Evolutionary conservation across 441 rosid species (phyloP), one percentile per base, ranked within the genome.

Genomic region (Erodium moschatum): DNA sequence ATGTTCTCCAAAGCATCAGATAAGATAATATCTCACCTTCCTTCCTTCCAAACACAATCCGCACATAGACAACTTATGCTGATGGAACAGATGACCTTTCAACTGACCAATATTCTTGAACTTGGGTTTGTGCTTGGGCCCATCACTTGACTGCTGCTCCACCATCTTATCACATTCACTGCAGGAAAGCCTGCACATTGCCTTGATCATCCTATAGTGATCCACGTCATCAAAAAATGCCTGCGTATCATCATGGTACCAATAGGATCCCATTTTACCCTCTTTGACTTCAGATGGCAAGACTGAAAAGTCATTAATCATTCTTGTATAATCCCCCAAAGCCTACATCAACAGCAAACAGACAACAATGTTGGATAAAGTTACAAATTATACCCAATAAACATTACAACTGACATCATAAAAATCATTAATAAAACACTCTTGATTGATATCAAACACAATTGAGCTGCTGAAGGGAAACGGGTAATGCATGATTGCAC

Each of bases 161-260:
- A 89, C 96, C 72, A 76, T 38, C 52, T 82, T 85, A 74, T 94
- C 98, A 73, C 97, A 94, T 12, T 77, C 86, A 73, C 85, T 85
- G 56, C 97, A 94, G 0, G 97, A 89, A 66, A 94, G 88, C 77
- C 88, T 89, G 73, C 99, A 94, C 99, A 88, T 94, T 7, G 96
- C 97, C 82, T 90, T 94, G 74, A 94, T 83, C 97, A 89, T 87
- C 83, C 80, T 88, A 79, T 94, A 94, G 48, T 94, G 97, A 69
- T 91, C 97, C 63, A 72, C 78, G 60, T 94, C 97, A 77, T 94
- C 97, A 75, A 91, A 94, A 79, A 86, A 89, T 4, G 92, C 86
- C 61, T 85, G 82, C 3, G 97, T 88, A 56, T 82, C 92, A 79
- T 88, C 96, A 70, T 94, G 97, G 71, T 85, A 94, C 90, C 88